Conservation (phyloP, 108 stramenopile genomes). For the Stephanodiscus minutulus region DNA sequence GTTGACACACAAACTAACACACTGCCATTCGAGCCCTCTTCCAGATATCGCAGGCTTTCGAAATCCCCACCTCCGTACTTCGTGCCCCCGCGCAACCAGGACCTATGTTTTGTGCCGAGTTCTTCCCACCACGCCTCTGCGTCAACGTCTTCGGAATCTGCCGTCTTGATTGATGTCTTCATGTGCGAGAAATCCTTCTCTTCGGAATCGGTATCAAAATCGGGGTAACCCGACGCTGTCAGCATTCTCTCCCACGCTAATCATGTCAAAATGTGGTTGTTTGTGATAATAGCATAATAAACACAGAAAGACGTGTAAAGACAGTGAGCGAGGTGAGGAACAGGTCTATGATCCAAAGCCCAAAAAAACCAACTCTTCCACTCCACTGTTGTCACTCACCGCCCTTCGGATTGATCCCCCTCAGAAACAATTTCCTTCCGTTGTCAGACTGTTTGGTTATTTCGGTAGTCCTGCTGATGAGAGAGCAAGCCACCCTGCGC, state of each 20-base stretch:
- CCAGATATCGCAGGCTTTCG: slow-evolving; percentile 41
- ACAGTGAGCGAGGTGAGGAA: no score
- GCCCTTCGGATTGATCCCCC: slow-evolving; percentile 45
- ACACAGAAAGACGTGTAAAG: no score
- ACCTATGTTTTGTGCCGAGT: slow-evolving; percentile 42
- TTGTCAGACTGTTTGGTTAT: slow-evolving; percentile 35
- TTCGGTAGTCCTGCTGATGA: slow-evolving; percentile 42
- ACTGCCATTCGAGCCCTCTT: slow-evolving; percentile 32
- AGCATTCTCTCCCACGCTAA: slow-evolving; percentile 46
- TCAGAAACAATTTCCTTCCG: slow-evolving; percentile 42
- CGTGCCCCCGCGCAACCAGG: slow-evolving; percentile 36
- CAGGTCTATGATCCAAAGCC: no score
- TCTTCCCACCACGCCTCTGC: slow-evolving; percentile 55
- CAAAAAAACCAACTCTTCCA: no score
- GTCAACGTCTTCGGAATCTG: slow-evolving; percentile 42
- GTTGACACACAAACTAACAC: slow-evolving; percentile 47
- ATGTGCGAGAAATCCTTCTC: slow-evolving; percentile 27
- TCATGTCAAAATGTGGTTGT: no score
- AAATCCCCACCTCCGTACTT: slow-evolving; percentile 50
- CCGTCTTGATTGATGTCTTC: slow-evolving; percentile 43
- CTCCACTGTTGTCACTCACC: no score
- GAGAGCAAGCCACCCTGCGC: slow-evolving; percentile 46
- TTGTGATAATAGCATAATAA: no score
- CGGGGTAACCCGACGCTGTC: slow-evolving; percentile 36
- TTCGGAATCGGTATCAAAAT: slow-evolving; percentile 32